Conservation (phyloP, 768 basidiomycete species). For the Suillus paluster region DNA sequence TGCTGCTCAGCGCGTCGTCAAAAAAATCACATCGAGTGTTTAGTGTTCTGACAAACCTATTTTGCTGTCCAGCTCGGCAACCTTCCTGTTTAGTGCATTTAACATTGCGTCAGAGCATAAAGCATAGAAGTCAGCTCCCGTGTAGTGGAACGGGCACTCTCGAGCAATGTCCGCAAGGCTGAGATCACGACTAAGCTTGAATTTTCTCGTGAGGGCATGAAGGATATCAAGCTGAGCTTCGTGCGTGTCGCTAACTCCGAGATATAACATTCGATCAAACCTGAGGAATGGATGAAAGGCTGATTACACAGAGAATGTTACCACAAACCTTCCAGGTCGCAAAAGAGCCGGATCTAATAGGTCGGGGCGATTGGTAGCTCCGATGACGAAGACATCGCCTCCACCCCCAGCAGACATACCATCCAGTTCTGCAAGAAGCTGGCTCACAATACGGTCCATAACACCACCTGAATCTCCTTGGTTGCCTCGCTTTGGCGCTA, state of each 20-base stretch:
- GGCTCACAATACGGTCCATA: conserved; percentile 97
- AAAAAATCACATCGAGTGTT: conserved; percentile 2
- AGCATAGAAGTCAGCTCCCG: conserved; percentile 98
- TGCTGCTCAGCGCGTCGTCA: conserved; percentile 28
- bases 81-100: conserved; percentile 91
- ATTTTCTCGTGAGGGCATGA: conserved; percentile 90
- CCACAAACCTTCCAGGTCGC: conserved; percentile 78
- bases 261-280: conserved; percentile 96
- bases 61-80: conserved; percentile 73
- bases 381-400: conserved; percentile 89
- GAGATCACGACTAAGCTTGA: conserved; percentile 73
- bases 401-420: conserved; percentile 76
- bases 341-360: conserved; percentile 87
- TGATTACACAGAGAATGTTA: background rate
- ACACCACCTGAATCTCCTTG: conserved; percentile 97
- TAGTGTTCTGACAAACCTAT: conserved; percentile 54
- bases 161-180: conserved; percentile 67
- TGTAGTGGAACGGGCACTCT: conserved; percentile 89
- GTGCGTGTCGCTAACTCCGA: conserved; percentile 90
- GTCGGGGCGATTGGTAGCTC: conserved; percentile 94
- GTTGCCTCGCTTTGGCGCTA: conserved; percentile 93
- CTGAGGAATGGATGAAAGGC: conserved; percentile 43
- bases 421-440: conserved; percentile 91
- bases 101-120: conserved; percentile 96
- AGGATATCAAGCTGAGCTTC: conserved; percentile 85